Evolutionary conservation across 2,329 filamentous ascomycete genomes (phyloP).

Genomic region (Ceratocystis destructans): DNA sequence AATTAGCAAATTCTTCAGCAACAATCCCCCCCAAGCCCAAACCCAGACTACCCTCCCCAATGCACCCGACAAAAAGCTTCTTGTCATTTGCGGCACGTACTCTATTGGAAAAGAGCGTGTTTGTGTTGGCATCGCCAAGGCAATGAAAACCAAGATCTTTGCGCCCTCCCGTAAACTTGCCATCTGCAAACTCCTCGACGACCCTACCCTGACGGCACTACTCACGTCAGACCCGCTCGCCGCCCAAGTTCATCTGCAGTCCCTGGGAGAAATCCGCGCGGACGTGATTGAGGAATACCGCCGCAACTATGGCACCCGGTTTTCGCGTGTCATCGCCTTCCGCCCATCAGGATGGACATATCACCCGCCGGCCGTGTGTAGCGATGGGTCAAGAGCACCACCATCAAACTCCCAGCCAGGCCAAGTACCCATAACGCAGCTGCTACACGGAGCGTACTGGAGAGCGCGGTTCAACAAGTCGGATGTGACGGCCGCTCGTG

Average conservation of each 20-base stretch:
- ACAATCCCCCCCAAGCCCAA: constrained; percentile 24
- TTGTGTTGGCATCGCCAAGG: constrained; percentile 79
- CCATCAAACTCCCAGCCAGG: constrained; percentile 31
- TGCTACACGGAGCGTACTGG: constrained; percentile 54
- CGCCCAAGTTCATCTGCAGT: constrained; percentile 96
- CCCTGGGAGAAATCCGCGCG: constrained; percentile 80
- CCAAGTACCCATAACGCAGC: constrained; percentile 36
- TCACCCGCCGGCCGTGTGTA: constrained; percentile 44
- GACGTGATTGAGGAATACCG: constrained; percentile 88
- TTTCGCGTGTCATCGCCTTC: constrained; percentile 78
- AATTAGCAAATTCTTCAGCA: constrained; percentile 40
- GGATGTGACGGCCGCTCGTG: constrained; percentile 69
- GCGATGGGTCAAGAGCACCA: constrained; percentile 10
- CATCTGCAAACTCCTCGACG: constrained; percentile 73
- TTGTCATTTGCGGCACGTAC: constrained; percentile 92
- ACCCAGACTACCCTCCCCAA: constrained; percentile 25
- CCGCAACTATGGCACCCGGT: constrained; percentile 62
- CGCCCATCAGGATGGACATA: constrained; percentile 93
- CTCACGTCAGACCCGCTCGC: constrained; percentile 69
- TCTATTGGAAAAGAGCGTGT: constrained; percentile 96
- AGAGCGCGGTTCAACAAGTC: constrained; percentile 54
- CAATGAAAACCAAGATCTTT: constrained; percentile 77
- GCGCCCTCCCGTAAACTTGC: constrained; percentile 70
- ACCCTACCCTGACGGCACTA: constrained; percentile 61
- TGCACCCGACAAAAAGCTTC: constrained; percentile 31